Conservation (phyloP, 768 basidiomycete genomes). For the Mycena chlorophos region DNA sequence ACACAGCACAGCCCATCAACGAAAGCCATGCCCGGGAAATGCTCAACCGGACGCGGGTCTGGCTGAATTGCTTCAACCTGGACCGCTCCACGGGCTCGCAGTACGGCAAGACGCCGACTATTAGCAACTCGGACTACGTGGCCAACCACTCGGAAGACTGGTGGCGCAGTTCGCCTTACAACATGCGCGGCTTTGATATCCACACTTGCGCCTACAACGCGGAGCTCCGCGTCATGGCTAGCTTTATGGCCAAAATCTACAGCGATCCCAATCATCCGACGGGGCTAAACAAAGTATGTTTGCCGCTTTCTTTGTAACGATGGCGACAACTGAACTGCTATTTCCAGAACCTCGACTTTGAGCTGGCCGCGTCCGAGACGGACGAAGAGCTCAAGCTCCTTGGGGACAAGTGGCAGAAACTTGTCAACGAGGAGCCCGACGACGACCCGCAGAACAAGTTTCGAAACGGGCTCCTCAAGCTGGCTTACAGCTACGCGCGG, state of each 20-base stretch:
- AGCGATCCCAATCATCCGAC: conserved; percentile 73
- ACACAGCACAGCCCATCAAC: conserved; percentile 69
- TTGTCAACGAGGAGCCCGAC: conserved; percentile 50
- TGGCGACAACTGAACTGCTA: neutral
- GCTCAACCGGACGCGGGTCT: conserved; percentile 85
- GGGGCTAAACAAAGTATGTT: conserved; percentile 70
- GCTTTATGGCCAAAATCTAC: conserved; percentile 64
- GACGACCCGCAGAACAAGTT: conserved; percentile 57
- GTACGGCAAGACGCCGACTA: conserved; percentile 85
- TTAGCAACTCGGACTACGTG: conserved; percentile 75
- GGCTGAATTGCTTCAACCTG: conserved; percentile 89
- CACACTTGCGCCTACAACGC: conserved; percentile 78
- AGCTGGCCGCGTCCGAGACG: conserved; percentile 60
- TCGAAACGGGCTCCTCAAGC: conserved; percentile 59
- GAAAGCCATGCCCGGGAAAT: conserved; percentile 84
- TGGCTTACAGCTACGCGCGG: conserved; percentile 70
- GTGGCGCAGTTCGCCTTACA: conserved; percentile 69
- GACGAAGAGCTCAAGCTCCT: conserved; percentile 68
- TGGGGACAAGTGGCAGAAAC: conserved; percentile 55
- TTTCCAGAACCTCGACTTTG: conserved; percentile 62
- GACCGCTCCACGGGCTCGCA: conserved; percentile 87
- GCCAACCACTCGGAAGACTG: conserved; percentile 68
- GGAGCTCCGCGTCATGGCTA: conserved; percentile 63
- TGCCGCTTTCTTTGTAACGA: neutral
- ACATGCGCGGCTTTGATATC: conserved; percentile 75